Evolutionary conservation across 1,139 yeast species (phyloP).

Genomic region (Saccharomyces hybrid): DNA sequence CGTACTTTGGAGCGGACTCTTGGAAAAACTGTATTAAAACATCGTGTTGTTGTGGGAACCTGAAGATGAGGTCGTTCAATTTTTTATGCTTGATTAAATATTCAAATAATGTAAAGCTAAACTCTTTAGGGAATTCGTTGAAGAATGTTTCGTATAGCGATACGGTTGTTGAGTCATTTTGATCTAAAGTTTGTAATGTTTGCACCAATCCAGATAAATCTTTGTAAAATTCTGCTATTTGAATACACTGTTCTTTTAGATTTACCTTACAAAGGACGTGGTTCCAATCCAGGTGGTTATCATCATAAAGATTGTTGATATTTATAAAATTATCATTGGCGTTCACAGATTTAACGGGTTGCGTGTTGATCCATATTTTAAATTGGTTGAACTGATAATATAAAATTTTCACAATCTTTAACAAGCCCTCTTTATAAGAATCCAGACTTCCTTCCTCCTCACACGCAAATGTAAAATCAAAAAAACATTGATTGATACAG

Average conservation of each 20-base stretch:
- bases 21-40: slow-evolving; percentile 48
- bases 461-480: slow-evolving; percentile 20
- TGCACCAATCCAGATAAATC: slow-evolving; percentile 63
- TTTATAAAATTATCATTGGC: slow-evolving; percentile 2
- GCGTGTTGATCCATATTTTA: slow-evolving; percentile 27
- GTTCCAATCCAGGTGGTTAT: slow-evolving; percentile 43
- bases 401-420: slow-evolving; percentile 31
- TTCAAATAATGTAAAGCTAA: slow-evolving; percentile 60
- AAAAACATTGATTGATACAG: slow-evolving; percentile 28
- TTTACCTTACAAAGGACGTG: slow-evolving; percentile 42
- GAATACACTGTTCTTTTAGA: slow-evolving; percentile 46
- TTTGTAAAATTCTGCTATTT: slow-evolving; percentile 57
- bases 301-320: slow-evolving; percentile 20
- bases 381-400: slow-evolving; percentile 34
- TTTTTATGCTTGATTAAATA: slow-evolving; percentile 50
- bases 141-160: slow-evolving; percentile 47
- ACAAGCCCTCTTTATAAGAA: slow-evolving; percentile 12
- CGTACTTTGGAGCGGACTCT: slow-evolving; percentile 39
- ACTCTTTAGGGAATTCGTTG: slow-evolving; percentile 55
- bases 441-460: slow-evolving; percentile 2
- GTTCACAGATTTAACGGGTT: slow-evolving; percentile 8
- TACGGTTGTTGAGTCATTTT: slow-evolving; percentile 32
- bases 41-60: slow-evolving; percentile 47
- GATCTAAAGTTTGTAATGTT: slow-evolving; percentile 48
- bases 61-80: slow-evolving; percentile 47